These are phyloP conservation scores for Halophytophthora batemanensis DNA, from an alignment of 352 stramenopile species.

Conservation along the genomic window DNA sequence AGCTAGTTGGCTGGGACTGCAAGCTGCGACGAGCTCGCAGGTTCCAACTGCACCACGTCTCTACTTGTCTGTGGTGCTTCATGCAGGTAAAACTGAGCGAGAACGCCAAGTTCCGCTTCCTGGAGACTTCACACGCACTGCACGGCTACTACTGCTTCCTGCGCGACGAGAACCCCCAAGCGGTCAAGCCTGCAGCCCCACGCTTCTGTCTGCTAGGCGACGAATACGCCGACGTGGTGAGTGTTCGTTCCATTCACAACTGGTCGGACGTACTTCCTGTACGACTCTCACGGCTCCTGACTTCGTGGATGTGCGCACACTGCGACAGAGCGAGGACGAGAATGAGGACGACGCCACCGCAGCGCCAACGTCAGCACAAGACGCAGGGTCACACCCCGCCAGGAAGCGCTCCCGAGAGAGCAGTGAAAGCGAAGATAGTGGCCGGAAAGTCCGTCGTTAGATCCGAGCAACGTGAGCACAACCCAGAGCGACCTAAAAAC, in stretches of 20 bases:
- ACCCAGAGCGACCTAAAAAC: too few species aligned
- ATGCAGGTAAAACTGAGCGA: slow-evolving; percentile 34
- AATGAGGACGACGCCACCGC: neutral
- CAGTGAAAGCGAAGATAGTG: neutral
- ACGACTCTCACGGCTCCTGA: slow-evolving; percentile 11
- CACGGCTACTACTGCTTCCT: slow-evolving; percentile 50
- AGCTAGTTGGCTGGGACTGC: too few species aligned
- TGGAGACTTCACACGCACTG: slow-evolving; percentile 25
- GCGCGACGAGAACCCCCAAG: slow-evolving; percentile 31
- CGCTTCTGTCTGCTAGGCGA: slow-evolving; percentile 26
- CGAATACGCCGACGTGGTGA: slow-evolving; percentile 37
- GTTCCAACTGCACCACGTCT: slow-evolving; percentile 1
- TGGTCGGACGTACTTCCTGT: slow-evolving; percentile 4
- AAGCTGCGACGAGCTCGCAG: neutral
- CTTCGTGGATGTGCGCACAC: neutral
- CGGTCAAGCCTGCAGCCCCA: neutral
- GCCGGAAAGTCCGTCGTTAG: neutral
- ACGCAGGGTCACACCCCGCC: neutral
- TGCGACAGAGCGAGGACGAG: slow-evolving; percentile 20
- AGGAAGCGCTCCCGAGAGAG: neutral
- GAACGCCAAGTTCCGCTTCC: slow-evolving; percentile 38
- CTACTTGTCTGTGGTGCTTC: neutral
- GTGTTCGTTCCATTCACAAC: slow-evolving; percentile 4
- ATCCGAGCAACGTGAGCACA: neutral
- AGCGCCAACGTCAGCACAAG: neutral